Conservation (phyloP, 2,329 filamentous ascomycete genomes). For the Aaosphaeria arxii region DNA sequence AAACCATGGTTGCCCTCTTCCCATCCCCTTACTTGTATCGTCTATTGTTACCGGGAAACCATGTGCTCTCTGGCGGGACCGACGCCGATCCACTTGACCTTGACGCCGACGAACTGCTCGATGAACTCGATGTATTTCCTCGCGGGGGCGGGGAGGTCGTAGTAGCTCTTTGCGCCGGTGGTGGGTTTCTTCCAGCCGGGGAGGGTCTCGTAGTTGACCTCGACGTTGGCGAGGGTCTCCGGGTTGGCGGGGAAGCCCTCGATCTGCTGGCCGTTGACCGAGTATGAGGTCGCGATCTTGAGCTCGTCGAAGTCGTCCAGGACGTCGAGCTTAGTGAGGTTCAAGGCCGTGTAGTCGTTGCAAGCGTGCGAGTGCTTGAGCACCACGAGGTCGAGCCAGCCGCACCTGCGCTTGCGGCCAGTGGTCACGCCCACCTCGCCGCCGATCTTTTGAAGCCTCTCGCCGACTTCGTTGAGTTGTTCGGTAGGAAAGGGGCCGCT, state of each 20-base stretch:
- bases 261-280: conserved; percentile 53
- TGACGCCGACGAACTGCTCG: conserved; percentile 63
- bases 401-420: conserved; percentile 60
- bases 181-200: conserved; percentile 68
- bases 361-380: conserved; percentile 63
- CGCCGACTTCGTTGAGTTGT: conserved; percentile 56
- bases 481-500: conserved; percentile 68
- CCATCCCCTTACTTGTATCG: no score
- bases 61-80: conserved; percentile 64
- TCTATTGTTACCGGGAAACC: conserved; percentile 49
- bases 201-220: conserved; percentile 67
- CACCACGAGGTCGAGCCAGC: conserved; percentile 67
- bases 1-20: no score
- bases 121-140: conserved; percentile 66
- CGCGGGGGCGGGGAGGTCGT: conserved; percentile 63
- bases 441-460: conserved; percentile 56
- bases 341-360: conserved; percentile 66
- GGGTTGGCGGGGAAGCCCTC: conserved; percentile 66
- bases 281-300: conserved; percentile 72
- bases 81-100: conserved; percentile 64
- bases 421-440: conserved; percentile 57
- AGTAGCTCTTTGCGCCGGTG: conserved; percentile 57
- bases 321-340: conserved; percentile 67
- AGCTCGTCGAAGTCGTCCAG: conserved; percentile 72
- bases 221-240: conserved; percentile 54